phyloP scores from a whole-genome alignment of 495 filamentous ascomycete genomes.

The Penicillium turbatum region DNA sequence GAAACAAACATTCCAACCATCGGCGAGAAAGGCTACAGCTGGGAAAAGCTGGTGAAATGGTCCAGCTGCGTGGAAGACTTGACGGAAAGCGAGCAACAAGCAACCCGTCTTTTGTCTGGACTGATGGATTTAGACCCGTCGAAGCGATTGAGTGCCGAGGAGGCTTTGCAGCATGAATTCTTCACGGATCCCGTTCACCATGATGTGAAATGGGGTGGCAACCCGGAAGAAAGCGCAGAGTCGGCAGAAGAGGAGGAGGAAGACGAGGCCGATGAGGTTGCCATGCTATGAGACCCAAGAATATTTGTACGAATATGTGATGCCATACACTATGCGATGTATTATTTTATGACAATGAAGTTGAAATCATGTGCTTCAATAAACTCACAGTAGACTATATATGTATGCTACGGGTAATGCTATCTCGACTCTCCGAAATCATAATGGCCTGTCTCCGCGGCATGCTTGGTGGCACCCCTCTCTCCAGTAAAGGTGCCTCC shows the following conservation, averaged over 20 bases:
- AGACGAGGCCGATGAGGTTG: slow-evolving; percentile 43
- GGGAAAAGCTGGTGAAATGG: slow-evolving; percentile 94
- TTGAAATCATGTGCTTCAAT: neutral
- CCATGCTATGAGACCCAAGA: slow-evolving; percentile 36
- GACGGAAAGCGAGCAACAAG: slow-evolving; percentile 47
- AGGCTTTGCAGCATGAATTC: slow-evolving; percentile 61
- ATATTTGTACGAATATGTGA: slow-evolving; percentile 27
- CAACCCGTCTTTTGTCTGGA: slow-evolving; percentile 57
- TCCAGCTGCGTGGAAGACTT: slow-evolving; percentile 56
- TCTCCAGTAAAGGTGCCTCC: slow-evolving; percentile 70
- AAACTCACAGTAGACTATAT: neutral
- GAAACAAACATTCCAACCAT: slow-evolving; percentile 90
- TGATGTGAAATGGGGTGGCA: slow-evolving; percentile 45
- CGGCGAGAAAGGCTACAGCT: slow-evolving; percentile 72
- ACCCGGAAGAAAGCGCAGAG: slow-evolving; percentile 40
- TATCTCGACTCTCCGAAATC: slow-evolving; percentile 65
- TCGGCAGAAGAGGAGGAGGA: slow-evolving; percentile 39
- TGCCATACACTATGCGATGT: slow-evolving; percentile 8
- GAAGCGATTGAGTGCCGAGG: slow-evolving; percentile 51
- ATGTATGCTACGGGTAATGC: neutral
- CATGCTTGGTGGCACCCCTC: slow-evolving; percentile 64
- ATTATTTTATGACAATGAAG: slow-evolving; percentile 1
- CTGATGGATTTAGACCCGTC: slow-evolving; percentile 57
- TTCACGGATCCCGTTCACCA: slow-evolving; percentile 51
- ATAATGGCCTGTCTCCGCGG: slow-evolving; percentile 59